Percentiles rank a stretch among this genome's conserved stretches.
phyloP scores from a whole-genome alignment of 2,329 filamentous ascomycete species.

The Monosporascus sp. region DNA sequence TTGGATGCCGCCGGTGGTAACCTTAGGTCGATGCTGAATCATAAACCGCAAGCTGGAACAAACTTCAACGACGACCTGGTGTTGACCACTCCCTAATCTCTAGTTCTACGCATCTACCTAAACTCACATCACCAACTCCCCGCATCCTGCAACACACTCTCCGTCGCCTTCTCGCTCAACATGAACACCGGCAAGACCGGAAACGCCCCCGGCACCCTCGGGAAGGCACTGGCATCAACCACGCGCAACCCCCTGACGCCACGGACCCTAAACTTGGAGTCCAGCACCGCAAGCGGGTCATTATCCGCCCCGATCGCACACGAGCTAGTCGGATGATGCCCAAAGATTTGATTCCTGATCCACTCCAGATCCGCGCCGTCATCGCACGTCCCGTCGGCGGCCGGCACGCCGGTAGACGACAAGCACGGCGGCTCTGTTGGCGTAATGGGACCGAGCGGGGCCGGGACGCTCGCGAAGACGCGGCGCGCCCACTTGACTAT shows the following conservation, averaged over 20 bases:
- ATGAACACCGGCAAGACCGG: slow-evolving; percentile 21
- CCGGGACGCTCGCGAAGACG: slow-evolving; percentile 35
- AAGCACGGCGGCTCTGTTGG: too few species aligned
- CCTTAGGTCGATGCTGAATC: too few species aligned
- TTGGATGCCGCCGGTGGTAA: too few species aligned
- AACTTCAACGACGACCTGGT: too few species aligned
- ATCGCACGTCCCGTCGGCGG: slow-evolving; percentile 2
- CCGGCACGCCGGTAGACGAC: too few species aligned
- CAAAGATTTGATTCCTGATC: slow-evolving; percentile 22
- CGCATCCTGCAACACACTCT: too few species aligned
- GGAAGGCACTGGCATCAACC: slow-evolving; percentile 49
- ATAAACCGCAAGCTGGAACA: too few species aligned
- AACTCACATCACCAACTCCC: too few species aligned
- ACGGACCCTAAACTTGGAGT: slow-evolving; percentile 45
- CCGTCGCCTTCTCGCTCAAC: slow-evolving; percentile 24
- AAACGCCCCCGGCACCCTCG: slow-evolving; percentile 39
- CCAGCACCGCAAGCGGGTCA: slow-evolving; percentile 47
- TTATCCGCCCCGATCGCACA: slow-evolving; percentile 32
- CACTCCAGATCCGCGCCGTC: slow-evolving; percentile 18
- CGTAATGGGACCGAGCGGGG: slow-evolving; percentile 4
- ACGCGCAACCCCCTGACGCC: slow-evolving; percentile 46
- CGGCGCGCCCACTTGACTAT: slow-evolving; percentile 47
- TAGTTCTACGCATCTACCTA: too few species aligned
- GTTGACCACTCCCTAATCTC: too few species aligned
- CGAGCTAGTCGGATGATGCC: slow-evolving; percentile 23